Percentiles rank a stretch among this genome's conserved stretches.
phyloP scores from a whole-genome alignment of 192 early-diverging fungal genomes.

The Martensiomyces pterosporus region DNA sequence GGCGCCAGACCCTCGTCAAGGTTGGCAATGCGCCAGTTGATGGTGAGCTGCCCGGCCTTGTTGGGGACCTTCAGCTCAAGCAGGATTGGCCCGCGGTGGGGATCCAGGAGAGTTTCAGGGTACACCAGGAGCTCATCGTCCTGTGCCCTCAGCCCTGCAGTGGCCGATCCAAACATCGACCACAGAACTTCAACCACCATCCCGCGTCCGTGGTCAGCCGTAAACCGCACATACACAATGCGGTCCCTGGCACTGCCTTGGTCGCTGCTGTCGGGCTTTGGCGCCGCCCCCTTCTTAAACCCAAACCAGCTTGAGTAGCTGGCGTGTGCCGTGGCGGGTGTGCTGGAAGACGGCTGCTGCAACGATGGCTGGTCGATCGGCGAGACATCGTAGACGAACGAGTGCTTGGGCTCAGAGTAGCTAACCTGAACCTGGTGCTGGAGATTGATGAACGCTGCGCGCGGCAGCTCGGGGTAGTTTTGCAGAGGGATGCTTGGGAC shows the following conservation, averaged over 20 bases:
- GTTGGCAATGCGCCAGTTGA: constrained; percentile 48
- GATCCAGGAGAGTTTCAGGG: constrained; percentile 40
- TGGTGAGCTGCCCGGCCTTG: constrained; percentile 24
- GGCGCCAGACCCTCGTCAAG: constrained; percentile 52
- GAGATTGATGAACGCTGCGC: constrained; percentile 26
- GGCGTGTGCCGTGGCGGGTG: constrained; percentile 18
- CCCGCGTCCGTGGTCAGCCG: constrained; percentile 42
- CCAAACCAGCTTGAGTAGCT: constrained; percentile 45
- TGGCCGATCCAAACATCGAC: constrained; percentile 11
- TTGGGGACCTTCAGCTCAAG: constrained; percentile 45
- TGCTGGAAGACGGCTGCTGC: not conserved
- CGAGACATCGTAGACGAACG: constrained; percentile 24
- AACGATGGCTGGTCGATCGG: constrained; percentile 2
- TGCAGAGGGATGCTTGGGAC: constrained; percentile 33
- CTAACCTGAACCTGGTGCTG: constrained; percentile 36
- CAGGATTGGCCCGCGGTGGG: constrained; percentile 43
- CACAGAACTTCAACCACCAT: constrained; percentile 44
- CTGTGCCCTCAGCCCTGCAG: not conserved
- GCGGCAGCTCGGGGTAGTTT: constrained; percentile 43
- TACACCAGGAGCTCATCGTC: constrained; percentile 34
- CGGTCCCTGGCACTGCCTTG: constrained; percentile 3
- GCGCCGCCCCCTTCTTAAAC: constrained; percentile 20
- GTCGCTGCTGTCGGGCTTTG: not conserved
- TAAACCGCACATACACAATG: constrained; percentile 29
- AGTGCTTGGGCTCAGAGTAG: constrained; percentile 32